Evolutionary conservation across 2,329 filamentous ascomycete species (phyloP).

Genomic region (Didymella lethalis): DNA sequence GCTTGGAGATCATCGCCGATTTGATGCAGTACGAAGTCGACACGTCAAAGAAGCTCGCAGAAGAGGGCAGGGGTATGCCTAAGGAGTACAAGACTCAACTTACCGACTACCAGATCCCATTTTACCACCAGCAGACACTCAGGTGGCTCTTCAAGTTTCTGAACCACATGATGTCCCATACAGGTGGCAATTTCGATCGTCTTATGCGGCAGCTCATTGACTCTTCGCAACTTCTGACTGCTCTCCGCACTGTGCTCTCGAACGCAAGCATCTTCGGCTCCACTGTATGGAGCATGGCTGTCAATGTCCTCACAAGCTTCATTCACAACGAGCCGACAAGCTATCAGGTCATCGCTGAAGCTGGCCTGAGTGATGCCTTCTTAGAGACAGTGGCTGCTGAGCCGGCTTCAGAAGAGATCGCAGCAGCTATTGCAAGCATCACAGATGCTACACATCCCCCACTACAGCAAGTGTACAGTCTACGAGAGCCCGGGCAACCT

Average conservation of each 20-base stretch:
- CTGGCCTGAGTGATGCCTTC: slow-evolving; percentile 85
- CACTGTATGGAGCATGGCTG: slow-evolving; percentile 93
- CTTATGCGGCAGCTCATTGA: slow-evolving; percentile 93
- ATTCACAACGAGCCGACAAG: slow-evolving; percentile 99
- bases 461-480: slow-evolving; percentile 30
- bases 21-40: slow-evolving; percentile 81
- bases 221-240: slow-evolving; percentile 81
- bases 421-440: slow-evolving; percentile 24
- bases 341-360: slow-evolving; percentile 93
- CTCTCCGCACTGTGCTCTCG: slow-evolving; percentile 81
- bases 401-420: slow-evolving; percentile 31
- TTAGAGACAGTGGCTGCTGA: slow-evolving; percentile 76
- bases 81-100: slow-evolving; percentile 76
- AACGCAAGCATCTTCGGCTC: slow-evolving; percentile 84
- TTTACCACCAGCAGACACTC: slow-evolving; percentile 89
- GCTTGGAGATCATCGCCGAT: slow-evolving; percentile 89
- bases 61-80: slow-evolving; percentile 74
- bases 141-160: slow-evolving; percentile 96
- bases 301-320: slow-evolving; percentile 91
- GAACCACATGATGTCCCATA: slow-evolving; percentile 89
- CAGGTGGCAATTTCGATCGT: slow-evolving; percentile 84
- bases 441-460: slow-evolving; percentile 22
- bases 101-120: slow-evolving; percentile 93
- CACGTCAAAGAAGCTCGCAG: slow-evolving; percentile 71
- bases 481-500: slow-evolving; percentile 35